Evolutionary conservation across 208 protist species (phyloP), one percentile per base, ranked within the genome.

Genomic region (Crithidia fasciculata): DNA sequence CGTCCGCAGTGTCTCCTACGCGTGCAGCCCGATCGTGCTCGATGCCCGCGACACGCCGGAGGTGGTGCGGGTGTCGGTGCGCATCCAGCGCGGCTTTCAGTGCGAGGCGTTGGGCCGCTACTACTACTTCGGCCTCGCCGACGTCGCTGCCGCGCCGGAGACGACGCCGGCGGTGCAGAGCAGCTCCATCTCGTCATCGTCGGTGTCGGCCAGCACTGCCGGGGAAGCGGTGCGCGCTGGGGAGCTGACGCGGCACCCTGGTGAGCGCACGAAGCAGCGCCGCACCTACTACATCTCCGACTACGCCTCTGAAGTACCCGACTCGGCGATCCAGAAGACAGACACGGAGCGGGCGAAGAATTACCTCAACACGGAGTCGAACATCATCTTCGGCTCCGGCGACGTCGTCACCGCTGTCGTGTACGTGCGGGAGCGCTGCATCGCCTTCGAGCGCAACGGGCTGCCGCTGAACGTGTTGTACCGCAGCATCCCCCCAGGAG

Each of bases 401-500:
- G 92, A 97, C 69, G 82, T 95, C 19, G 87, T 97, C 62, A 97
- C 92, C 43, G 86, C 93, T 16, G 81, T 79, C 8, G 81, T 97
- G 41, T 66, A 93, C 61, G 85, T 80, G 50, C 76, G 65, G 43
- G 41, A 75, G 44, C 88, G 90, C 10, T 85, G 78, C 74, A 78
- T 97, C 53, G 76, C 74, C 47, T 97, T 95, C 71, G 83, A 81
- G 49, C 86, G 92, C 53, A 97, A 97, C 73, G 90, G 86, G 19
- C 66, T 86, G 55, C 79, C 87, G 60, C 80, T 97, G 13, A 91
- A 91, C 40, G 85, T 81, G 9, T 69, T 95, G 39, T 92, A 90
- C 59, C 82, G 69, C 40, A 72, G 76, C 19, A 78, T 97, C 37
- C 82, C 88, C 4, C 18, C 80, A 13, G 66, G 69, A 16, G 86